phyloP scores from a whole-genome alignment of 306 rosid genomes.

The Corylus americana region DNA sequence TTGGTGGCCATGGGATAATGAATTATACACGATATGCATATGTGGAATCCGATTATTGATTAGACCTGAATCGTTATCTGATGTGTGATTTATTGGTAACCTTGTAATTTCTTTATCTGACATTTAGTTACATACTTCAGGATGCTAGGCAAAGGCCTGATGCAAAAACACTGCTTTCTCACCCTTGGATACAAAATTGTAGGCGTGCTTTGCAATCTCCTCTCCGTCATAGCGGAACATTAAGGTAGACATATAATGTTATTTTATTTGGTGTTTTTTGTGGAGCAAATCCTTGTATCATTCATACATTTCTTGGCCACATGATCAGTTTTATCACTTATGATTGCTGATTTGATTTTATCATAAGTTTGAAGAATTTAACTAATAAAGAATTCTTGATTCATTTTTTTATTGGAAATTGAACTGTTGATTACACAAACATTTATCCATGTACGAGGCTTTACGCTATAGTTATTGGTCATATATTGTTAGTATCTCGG shows the following conservation, averaged over 20 bases:
- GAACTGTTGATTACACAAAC: neutral
- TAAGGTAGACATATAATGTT: conserved; percentile 54
- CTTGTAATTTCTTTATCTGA: conserved; percentile 18
- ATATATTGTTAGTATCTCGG: neutral
- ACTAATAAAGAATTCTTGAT: neutral
- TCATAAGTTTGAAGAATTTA: neutral
- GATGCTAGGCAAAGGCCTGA: conserved; percentile 99
- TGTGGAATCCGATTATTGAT: neutral
- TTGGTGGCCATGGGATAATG: neutral
- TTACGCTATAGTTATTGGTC: neutral
- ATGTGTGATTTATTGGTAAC: conserved; percentile 14
- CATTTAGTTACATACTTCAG: conserved; percentile 51
- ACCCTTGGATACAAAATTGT: conserved; percentile 91
- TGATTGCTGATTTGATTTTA: neutral
- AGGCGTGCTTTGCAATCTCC: conserved; percentile 87
- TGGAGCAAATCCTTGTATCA: conserved; percentile 14
- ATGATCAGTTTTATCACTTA: conserved; percentile 4
- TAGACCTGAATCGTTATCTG: conserved; percentile 11
- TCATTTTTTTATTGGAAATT: neutral
- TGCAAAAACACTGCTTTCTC: conserved; percentile 92
- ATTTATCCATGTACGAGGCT: neutral
- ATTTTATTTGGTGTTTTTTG: conserved; percentile 16
- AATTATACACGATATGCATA: neutral
- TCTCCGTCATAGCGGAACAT: conserved; percentile 88
- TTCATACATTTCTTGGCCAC: neutral